Base-by-base conservation (phyloP, 2,329 filamentous ascomycete genomes). In the Alternaria consortialis region DNA sequence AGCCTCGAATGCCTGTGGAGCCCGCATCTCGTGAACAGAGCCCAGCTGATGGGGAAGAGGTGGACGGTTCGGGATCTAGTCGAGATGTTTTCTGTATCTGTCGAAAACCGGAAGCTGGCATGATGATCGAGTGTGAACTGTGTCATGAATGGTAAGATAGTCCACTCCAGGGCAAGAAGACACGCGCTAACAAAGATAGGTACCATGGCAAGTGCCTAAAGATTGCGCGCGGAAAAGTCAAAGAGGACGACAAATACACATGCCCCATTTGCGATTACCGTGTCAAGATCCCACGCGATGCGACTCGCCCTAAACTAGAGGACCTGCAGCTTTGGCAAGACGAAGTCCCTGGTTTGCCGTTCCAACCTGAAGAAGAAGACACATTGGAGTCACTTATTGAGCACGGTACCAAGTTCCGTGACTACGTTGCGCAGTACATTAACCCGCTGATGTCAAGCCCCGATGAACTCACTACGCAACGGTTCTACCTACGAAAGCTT, bases 41-140 rank as follows among this genome's bases (percentile, higher is more conserved):
- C 31, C 89, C 90, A 4, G 80, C 81, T 7, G 82, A 84, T 2
- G 85, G 73, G 23, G 75, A 77, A 25, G 74, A 80, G 51, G 76
- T 80, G 1, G 82, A 84, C 66, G 82, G 80, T 23, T 81, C 81
- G 50, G 78, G 77, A 39, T 82, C 81, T 47, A 83, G 79, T 83
- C 75, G 88, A 81, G 94, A 98, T 75, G 94, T 98, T 0, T 99
- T 98, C 78, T 99, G 95, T 79, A 97, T 99, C 68, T 99, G 95
- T 80, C 89, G 95, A 61, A 92, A 90, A 65, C 88, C 93, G 7
- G 95, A 99, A 79, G 93, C 94, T 37, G 95, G 95, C 53, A 96
- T 98, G 91, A 99, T 99, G 95, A 98, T 99, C 71, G 95, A 99
- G 80, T 99, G 95, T 77, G 95, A 98, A 77, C 85, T 97, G 39